These are phyloP conservation scores for Saturnispora gosingensis DNA, from an alignment of 805 yeast genomes.

Conservation along the genomic window DNA sequence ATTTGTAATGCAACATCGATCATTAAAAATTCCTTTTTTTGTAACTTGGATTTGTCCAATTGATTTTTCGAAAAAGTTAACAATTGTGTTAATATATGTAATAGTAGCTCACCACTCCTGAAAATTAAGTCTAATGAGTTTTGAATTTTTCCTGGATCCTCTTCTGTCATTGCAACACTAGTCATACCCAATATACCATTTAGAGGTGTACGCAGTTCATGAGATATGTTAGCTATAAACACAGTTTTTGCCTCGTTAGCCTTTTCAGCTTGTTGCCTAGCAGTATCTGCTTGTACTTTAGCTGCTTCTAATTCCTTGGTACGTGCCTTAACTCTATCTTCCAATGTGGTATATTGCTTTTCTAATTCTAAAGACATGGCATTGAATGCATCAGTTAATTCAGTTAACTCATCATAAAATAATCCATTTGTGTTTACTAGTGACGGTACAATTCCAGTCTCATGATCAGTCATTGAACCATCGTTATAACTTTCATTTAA, in stretches of 20 bases:
- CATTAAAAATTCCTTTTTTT: slow-evolving; percentile 70
- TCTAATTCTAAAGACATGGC: slow-evolving; percentile 85
- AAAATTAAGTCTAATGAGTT: slow-evolving; percentile 74
- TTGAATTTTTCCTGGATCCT: slow-evolving; percentile 55
- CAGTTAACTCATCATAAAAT: slow-evolving; percentile 78
- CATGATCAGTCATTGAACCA: not conserved
- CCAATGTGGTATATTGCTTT: slow-evolving; percentile 73
- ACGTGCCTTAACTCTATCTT: slow-evolving; percentile 78
- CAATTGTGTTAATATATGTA: slow-evolving; percentile 84
- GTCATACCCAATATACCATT: slow-evolving; percentile 97
- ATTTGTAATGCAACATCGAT: slow-evolving; percentile 79
- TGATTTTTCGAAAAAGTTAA: slow-evolving; percentile 91
- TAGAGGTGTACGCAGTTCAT: slow-evolving; percentile 89
- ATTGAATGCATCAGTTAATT: slow-evolving; percentile 80
- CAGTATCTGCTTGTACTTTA: slow-evolving; percentile 57
- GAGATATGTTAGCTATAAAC: slow-evolving; percentile 85
- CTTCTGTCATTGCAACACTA: slow-evolving; percentile 84
- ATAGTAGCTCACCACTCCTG: slow-evolving; percentile 80
- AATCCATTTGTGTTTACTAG: slow-evolving; percentile 29
- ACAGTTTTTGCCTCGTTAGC: slow-evolving; percentile 97
- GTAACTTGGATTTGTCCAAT: slow-evolving; percentile 71
- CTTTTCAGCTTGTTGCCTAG: slow-evolving; percentile 45
- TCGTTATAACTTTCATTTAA: slow-evolving; percentile 11
- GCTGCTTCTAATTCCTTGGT: slow-evolving; percentile 86
- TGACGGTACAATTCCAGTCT: slow-evolving; percentile 14